Conservation (phyloP, 2,329 filamentous ascomycete species). For the Pyrenochaeta sp. region DNA sequence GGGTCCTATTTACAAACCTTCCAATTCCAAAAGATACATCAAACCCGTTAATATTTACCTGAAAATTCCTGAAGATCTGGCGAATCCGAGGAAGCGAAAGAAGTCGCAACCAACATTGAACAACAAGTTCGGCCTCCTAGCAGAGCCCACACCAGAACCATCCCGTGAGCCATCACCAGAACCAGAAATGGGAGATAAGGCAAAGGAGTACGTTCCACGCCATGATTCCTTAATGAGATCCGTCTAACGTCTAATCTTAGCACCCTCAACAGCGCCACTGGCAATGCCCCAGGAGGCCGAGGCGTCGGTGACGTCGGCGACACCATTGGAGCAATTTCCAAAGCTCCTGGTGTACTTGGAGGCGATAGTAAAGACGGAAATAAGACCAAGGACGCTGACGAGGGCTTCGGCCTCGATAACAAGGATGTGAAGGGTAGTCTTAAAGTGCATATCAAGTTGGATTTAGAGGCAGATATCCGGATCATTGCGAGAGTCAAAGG, state of each 20-base stretch:
- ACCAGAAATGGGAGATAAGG: slow-evolving; percentile 11
- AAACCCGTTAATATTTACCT: slow-evolving; percentile 2
- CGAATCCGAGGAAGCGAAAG: slow-evolving; percentile 14
- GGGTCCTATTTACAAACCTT: too few species aligned
- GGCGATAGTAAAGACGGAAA: slow-evolving; percentile 1
- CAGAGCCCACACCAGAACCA: slow-evolving; percentile 2
- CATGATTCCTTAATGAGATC: not conserved
- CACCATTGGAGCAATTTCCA: slow-evolving; percentile 10
- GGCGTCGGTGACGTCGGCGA: slow-evolving; percentile 15
- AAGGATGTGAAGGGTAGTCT: slow-evolving; percentile 33
- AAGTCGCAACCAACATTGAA: slow-evolving; percentile 11
- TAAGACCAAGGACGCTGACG: slow-evolving; percentile 8
- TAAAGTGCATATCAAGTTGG: slow-evolving; percentile 32
- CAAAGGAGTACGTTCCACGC: slow-evolving; percentile 11
- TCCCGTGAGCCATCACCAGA: not conserved
- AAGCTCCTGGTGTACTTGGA: not conserved
- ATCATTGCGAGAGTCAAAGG: slow-evolving; percentile 29
- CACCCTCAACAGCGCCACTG: slow-evolving; percentile 5
- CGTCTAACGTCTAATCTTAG: slow-evolving; percentile 4
- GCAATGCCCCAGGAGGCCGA: slow-evolving; percentile 15
- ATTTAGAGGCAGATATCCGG: slow-evolving; percentile 30
- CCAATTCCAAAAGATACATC: slow-evolving; percentile 1
- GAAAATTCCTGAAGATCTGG: slow-evolving; percentile 14
- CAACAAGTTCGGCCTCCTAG: too few species aligned
- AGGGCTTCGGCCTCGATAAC: slow-evolving; percentile 28